Evolutionary conservation across 345 rosid genomes (phyloP).

Genomic region (Draba incana): DNA sequence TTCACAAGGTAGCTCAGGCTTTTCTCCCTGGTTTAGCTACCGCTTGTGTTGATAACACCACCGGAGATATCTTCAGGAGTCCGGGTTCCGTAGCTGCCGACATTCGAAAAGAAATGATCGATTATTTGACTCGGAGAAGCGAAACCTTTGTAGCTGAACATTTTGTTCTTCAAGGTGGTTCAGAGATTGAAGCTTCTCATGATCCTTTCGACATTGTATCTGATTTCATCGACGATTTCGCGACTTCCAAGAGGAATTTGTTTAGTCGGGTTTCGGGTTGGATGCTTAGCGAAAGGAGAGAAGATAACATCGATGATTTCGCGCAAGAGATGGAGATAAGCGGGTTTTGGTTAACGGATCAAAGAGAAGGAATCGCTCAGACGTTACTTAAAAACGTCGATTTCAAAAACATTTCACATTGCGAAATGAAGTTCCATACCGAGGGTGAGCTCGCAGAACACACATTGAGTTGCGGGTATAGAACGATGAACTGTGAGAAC

Average conservation of each 20-base stretch:
- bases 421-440: slow-evolving; percentile 62
- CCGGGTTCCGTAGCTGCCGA: slow-evolving; percentile 80
- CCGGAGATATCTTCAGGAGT: slow-evolving; percentile 72
- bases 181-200: slow-evolving; percentile 54
- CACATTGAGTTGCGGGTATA: slow-evolving; percentile 52
- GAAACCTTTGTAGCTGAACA: slow-evolving; percentile 78
- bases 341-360: slow-evolving; percentile 73
- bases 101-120: slow-evolving; percentile 72
- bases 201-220: slow-evolving; percentile 76
- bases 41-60: slow-evolving; percentile 85
- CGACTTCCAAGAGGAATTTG: slow-evolving; percentile 65
- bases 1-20: slow-evolving; percentile 59
- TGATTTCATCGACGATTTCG: slow-evolving; percentile 73
- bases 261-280: slow-evolving; percentile 83
- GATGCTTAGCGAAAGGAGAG: slow-evolving; percentile 84
- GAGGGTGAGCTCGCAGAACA: slow-evolving; percentile 61
- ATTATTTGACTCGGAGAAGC: slow-evolving; percentile 68
- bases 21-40: slow-evolving; percentile 80
- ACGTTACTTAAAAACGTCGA: slow-evolving; percentile 78
- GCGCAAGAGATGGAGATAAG: slow-evolving; percentile 83
- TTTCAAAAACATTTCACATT: slow-evolving; percentile 63
- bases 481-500: slow-evolving; percentile 61
- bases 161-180: slow-evolving; percentile 56
- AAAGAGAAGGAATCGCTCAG: slow-evolving; percentile 61
- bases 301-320: slow-evolving; percentile 85